These are phyloP conservation scores for Ceratobasidium sp. DNA, from an alignment of 1,284 basidiomycete genomes.

Conservation along the genomic window DNA sequence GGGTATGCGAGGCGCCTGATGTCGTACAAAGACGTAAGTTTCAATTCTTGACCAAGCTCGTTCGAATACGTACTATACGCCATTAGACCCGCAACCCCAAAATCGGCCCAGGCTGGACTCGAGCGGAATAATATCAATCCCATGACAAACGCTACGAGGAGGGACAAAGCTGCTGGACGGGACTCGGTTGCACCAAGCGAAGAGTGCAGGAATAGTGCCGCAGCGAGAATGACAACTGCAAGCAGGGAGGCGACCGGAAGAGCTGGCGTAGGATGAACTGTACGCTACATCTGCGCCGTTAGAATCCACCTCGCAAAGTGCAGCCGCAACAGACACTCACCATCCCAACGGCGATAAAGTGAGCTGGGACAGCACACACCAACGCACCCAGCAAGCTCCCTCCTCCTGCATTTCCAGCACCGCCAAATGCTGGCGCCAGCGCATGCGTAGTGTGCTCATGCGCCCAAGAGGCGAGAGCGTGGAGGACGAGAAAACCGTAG, in stretches of 20 bases:
- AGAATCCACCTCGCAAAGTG: background rate
- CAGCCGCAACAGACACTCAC: slow-evolving; percentile 1
- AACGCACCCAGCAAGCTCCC: slow-evolving; percentile 35
- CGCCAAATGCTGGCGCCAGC: slow-evolving; percentile 15
- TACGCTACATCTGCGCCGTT: slow-evolving; percentile 1
- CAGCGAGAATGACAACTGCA: slow-evolving; percentile 23
- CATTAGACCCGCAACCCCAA: slow-evolving; percentile 63
- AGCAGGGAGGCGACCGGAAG: slow-evolving; percentile 36
- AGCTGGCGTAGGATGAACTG: slow-evolving; percentile 27
- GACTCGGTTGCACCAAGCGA: background rate
- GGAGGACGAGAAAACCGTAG: slow-evolving; percentile 33
- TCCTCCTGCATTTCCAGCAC: slow-evolving; percentile 19
- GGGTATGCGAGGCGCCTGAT: slow-evolving; percentile 60
- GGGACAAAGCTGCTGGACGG: slow-evolving; percentile 16
- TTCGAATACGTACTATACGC: slow-evolving; percentile 65
- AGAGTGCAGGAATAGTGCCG: slow-evolving; percentile 32
- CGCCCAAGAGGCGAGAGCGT: slow-evolving; percentile 41
- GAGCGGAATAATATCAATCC: slow-evolving; percentile 62
- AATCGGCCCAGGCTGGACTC: slow-evolving; percentile 65
- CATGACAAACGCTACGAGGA: slow-evolving; percentile 39
- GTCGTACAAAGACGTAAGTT: slow-evolving; percentile 51
- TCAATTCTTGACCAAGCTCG: slow-evolving; percentile 52
- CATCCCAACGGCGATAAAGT: slow-evolving; percentile 36
- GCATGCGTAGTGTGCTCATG: slow-evolving; percentile 37
- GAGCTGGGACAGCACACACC: slow-evolving; percentile 43